These are phyloP conservation scores for Exobasidium rhododendri DNA, from an alignment of 1,284 basidiomycete genomes.

Conservation along the genomic window DNA sequence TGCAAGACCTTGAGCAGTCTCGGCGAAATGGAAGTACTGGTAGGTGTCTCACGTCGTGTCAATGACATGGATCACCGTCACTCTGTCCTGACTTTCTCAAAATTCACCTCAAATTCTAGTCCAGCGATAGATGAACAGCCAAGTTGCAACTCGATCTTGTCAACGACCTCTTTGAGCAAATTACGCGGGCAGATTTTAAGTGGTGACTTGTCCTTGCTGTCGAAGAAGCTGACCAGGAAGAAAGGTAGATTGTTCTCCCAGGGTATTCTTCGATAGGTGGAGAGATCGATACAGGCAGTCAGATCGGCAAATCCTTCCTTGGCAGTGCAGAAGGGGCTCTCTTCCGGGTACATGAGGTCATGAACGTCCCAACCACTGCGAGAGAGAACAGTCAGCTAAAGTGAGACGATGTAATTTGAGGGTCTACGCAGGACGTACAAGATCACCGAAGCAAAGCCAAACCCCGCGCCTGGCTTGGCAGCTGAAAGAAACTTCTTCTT, in stretches of 20 bases:
- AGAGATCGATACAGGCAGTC: constrained; percentile 75
- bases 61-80: too few species aligned
- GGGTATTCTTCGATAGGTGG: constrained; percentile 74
- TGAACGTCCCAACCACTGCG: constrained; percentile 55
- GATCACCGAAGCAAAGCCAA: constrained; percentile 42
- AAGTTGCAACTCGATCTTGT: constrained; percentile 49
- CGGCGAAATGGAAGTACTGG: constrained; percentile 67
- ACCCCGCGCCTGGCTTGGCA: constrained; percentile 67
- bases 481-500: constrained; percentile 87
- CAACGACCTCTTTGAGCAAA: constrained; percentile 66
- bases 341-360: constrained; percentile 64
- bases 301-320: constrained; percentile 88
- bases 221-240: constrained; percentile 78
- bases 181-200: constrained; percentile 81
- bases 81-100: too few species aligned
- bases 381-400: too few species aligned
- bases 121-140: constrained; percentile 63
- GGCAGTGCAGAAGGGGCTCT: constrained; percentile 83
- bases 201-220: constrained; percentile 63
- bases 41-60: too few species aligned
- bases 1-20: constrained; percentile 67
- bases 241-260: constrained; percentile 91
- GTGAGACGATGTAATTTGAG: too few species aligned
- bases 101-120: constrained; percentile 80
- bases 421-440: too few species aligned